Conservation (phyloP, 768 basidiomycete genomes). For the Boletellus sp. region DNA sequence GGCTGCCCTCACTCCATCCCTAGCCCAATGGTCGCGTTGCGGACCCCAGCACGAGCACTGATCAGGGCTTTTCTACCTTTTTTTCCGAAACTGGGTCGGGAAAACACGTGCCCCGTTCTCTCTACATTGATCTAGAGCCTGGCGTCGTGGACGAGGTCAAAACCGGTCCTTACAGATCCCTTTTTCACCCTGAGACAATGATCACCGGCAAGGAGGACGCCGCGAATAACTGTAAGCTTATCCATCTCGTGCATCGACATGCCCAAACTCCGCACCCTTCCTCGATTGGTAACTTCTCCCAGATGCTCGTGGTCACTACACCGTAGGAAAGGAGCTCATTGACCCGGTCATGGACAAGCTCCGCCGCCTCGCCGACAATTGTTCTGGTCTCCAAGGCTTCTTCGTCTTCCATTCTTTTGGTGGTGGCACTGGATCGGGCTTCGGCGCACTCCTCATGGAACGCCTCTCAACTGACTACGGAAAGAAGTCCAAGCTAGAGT, state of each 20-base stretch:
- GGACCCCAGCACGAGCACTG: slow-evolving; percentile 49
- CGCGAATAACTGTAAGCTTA: slow-evolving; percentile 91
- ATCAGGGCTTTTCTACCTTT: slow-evolving; percentile 95
- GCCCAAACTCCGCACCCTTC: slow-evolving; percentile 9
- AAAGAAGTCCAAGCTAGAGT: slow-evolving; percentile 99
- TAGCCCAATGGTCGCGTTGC: slow-evolving; percentile 90
- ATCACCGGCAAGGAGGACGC: slow-evolving; percentile 98
- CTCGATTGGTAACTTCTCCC: slow-evolving; percentile 6
- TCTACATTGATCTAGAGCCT: slow-evolving; percentile 95
- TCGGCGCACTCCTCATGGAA: slow-evolving; percentile 96
- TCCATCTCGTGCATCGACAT: background rate
- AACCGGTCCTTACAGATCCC: slow-evolving; percentile 83
- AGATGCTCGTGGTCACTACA: slow-evolving; percentile 99
- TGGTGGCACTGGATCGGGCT: slow-evolving; percentile 98
- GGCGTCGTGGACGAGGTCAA: slow-evolving; percentile 95
- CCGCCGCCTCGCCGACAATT: slow-evolving; percentile 96
- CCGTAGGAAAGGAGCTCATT: slow-evolving; percentile 97
- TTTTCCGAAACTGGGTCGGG: slow-evolving; percentile 93
- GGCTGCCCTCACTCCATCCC: slow-evolving; percentile 9
- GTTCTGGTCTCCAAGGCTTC: slow-evolving; percentile 97
- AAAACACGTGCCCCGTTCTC: slow-evolving; percentile 93
- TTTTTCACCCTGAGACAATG: slow-evolving; percentile 98
- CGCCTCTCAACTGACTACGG: slow-evolving; percentile 97
- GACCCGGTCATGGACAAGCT: slow-evolving; percentile 97
- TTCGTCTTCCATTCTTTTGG: slow-evolving; percentile 99